Evolutionary conservation across 106 monocot species (phyloP).

Genomic region (Allium fistulosum): DNA sequence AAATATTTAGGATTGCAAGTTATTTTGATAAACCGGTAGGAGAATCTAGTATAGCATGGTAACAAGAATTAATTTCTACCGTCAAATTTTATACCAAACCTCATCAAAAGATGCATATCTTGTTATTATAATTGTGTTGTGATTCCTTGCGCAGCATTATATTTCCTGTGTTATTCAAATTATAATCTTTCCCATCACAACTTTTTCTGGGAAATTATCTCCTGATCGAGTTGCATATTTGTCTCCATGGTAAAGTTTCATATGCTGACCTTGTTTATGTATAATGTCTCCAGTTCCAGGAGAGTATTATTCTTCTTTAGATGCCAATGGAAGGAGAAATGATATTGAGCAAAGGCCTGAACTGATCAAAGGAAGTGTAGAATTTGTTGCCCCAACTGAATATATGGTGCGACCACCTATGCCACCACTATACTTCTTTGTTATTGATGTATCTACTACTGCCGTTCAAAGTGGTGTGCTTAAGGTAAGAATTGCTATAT

Average conservation of each 20-base stretch:
- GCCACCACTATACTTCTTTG: constrained; percentile 94
- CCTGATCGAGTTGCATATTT: too few relatives aligned
- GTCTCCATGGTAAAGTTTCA: not conserved
- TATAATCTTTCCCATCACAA: too few relatives aligned
- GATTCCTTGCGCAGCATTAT: too few relatives aligned
- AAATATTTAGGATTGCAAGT: too few relatives aligned
- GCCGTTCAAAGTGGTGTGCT: constrained; percentile 74
- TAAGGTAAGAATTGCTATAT: constrained; percentile 47
- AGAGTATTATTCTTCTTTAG: constrained; percentile 79
- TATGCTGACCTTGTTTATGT: not conserved
- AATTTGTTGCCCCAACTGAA: constrained; percentile 97
- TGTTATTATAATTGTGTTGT: too few relatives aligned
- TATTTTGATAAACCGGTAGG: too few relatives aligned
- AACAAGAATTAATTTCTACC: too few relatives aligned
- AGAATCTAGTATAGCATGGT: too few relatives aligned
- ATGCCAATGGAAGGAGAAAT: constrained; percentile 73
- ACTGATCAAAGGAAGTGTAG: constrained; percentile 88
- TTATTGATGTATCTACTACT: constrained; percentile 85
- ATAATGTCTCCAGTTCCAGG: constrained; percentile 50
- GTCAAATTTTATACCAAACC: too few relatives aligned
- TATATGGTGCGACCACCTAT: constrained; percentile 99
- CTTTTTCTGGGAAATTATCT: too few relatives aligned
- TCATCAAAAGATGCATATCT: too few relatives aligned
- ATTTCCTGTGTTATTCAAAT: too few relatives aligned
- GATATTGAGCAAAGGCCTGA: constrained; percentile 89